Evolutionary conservation across 176 grass and related monocot genomes (phyloP).

Genomic region (Eleusine coracana): DNA sequence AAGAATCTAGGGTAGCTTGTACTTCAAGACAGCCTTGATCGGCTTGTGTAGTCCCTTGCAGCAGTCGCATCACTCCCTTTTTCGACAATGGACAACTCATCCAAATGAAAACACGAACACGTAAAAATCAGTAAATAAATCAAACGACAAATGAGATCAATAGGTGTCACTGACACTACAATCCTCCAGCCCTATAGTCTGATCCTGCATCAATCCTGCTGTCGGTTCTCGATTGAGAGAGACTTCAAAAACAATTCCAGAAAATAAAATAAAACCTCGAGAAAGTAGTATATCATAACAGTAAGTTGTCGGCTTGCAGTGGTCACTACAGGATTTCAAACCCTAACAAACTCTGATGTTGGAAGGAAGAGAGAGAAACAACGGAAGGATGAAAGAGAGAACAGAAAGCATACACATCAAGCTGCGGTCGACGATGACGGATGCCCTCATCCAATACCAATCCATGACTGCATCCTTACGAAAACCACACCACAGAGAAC

Average conservation of each 20-base stretch:
- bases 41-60: neutral
- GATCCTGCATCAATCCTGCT: neutral
- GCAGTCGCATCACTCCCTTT: constrained; percentile 1
- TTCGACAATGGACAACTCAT: constrained; percentile 2
- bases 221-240: constrained; percentile 21
- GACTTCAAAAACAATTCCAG: neutral
- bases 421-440: neutral
- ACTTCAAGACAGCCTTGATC: neutral
- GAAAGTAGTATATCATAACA: neutral
- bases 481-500: constrained; percentile 11
- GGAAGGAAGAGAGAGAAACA: constrained; percentile 29
- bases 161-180: constrained; percentile 4
- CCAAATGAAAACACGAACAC: neutral
- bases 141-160: neutral
- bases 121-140: neutral
- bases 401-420: neutral
- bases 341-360: constrained; percentile 65
- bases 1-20: neutral
- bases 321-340: constrained; percentile 47
- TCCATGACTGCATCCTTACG: constrained; percentile 52
- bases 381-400: neutral
- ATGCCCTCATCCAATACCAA: constrained; percentile 31
- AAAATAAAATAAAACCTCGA: neutral
- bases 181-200: neutral
- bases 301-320: neutral